A percentile compares a stretch with the other conserved stretches of the same genome.
Evolutionary conservation across 2,329 filamentous ascomycete species (phyloP).

Genomic region (Cordyceps fumosorosea): DNA sequence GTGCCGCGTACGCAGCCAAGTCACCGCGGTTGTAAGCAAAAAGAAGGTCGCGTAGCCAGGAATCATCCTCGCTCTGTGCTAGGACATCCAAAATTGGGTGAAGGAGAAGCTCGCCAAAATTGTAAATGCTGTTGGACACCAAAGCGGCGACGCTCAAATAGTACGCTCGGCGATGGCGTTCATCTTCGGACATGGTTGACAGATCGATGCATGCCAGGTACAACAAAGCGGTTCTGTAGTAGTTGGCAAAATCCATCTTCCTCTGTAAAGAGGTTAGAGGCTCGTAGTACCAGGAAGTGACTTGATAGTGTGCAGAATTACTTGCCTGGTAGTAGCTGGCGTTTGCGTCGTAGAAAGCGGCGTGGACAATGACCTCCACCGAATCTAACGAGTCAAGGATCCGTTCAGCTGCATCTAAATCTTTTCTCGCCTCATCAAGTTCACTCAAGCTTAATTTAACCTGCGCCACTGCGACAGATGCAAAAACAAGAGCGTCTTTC

Average conservation of each 20-base stretch:
- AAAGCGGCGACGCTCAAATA: conserved; percentile 89
- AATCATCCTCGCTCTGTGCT: conserved; percentile 58
- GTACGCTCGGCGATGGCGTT: conserved; percentile 79
- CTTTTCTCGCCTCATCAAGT: conserved; percentile 74
- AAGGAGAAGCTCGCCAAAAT: conserved; percentile 97
- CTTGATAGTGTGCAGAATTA: neutral
- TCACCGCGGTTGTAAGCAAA: conserved; percentile 98
- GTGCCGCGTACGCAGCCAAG: conserved; percentile 74
- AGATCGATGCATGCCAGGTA: conserved; percentile 96
- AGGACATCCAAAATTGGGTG: conserved; percentile 92
- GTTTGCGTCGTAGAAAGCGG: conserved; percentile 91
- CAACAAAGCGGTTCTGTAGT: conserved; percentile 95
- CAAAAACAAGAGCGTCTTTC: conserved; percentile 93
- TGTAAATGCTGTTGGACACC: conserved; percentile 94
- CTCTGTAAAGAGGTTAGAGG: conserved; percentile 28
- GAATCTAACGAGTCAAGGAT: conserved; percentile 90
- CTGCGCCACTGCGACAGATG: conserved; percentile 80
- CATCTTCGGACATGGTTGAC: conserved; percentile 61
- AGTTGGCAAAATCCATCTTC: conserved; percentile 88
- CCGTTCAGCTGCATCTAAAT: conserved; percentile 79
- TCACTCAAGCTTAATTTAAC: conserved; percentile 78
- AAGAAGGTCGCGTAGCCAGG: conserved; percentile 91
- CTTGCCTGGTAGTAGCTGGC: conserved; percentile 82
- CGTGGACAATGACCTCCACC: conserved; percentile 91
- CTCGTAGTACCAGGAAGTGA: neutral